These are phyloP conservation scores for Tulasnella sp. DNA, from an alignment of 768 basidiomycete species.

Conservation along the genomic window DNA sequence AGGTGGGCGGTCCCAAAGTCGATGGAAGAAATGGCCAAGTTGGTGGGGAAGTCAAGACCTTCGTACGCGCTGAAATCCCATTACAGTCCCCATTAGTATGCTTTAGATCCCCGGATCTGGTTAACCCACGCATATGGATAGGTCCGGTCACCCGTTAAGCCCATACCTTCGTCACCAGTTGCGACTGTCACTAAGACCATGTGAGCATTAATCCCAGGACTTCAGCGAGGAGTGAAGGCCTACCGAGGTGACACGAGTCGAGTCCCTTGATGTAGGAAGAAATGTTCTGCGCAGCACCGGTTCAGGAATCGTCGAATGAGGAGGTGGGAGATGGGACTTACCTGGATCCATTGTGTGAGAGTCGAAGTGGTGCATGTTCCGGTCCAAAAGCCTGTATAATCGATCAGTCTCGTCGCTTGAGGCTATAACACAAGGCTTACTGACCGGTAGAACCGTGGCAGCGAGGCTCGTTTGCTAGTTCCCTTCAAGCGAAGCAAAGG, in stretches of 20 bases:
- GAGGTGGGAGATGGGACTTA: too few species aligned
- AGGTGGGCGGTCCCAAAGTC: slow-evolving; percentile 58
- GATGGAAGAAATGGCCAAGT: slow-evolving; percentile 43
- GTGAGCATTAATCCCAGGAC: not conserved
- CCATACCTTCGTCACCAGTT: slow-evolving; percentile 55
- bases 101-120: not conserved
- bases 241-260: slow-evolving; percentile 45
- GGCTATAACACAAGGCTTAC: not conserved
- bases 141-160: slow-evolving; percentile 36
- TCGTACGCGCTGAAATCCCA: slow-evolving; percentile 21
- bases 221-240: not conserved
- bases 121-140: slow-evolving; percentile 47
- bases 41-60: slow-evolving; percentile 46
- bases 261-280: slow-evolving; percentile 54
- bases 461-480: slow-evolving; percentile 32
- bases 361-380: slow-evolving; percentile 41
- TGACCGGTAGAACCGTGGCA: slow-evolving; percentile 22
- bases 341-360: slow-evolving; percentile 40
- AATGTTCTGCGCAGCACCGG: slow-evolving; percentile 24
- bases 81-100: not conserved
- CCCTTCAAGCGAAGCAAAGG: slow-evolving; percentile 34
- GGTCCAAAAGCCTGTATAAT: slow-evolving; percentile 22
- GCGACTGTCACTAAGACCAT: slow-evolving; percentile 25
- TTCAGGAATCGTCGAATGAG: too few species aligned
- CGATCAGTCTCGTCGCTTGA: not conserved